These are phyloP conservation scores for Iberis pinnata DNA, from an alignment of 345 rosid genomes.

Conservation along the genomic window DNA sequence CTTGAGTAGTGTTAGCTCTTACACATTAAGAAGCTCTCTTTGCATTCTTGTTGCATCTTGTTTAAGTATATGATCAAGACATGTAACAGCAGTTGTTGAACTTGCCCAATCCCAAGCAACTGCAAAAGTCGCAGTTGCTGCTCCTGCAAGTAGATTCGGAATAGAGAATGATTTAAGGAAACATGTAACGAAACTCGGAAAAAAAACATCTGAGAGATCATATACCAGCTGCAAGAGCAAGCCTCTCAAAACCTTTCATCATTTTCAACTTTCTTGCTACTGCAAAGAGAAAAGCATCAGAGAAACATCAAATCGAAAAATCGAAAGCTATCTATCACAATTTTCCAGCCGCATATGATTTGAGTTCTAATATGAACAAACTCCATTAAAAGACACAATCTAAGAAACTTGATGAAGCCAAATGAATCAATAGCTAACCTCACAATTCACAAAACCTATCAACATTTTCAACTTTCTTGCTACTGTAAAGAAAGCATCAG, in stretches of 20 bases:
- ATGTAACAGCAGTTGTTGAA: constrained; percentile 35
- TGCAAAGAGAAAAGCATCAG: background rate
- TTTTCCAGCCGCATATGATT: no score
- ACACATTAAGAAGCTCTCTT: constrained; percentile 69
- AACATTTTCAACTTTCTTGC: constrained; percentile 12
- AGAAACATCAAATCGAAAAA: no score
- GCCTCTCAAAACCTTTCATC: background rate
- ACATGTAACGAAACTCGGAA: background rate
- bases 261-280: constrained; percentile 12
- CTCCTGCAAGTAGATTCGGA: constrained; percentile 36
- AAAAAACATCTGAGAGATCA: background rate
- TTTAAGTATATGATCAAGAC: constrained; percentile 52
- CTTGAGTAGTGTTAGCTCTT: background rate
- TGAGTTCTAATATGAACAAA: no score
- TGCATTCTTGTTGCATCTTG: constrained; percentile 59
- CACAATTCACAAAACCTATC: no score
- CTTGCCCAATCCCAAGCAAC: constrained; percentile 34
- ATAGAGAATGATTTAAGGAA: background rate
- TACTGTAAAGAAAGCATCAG: constrained; percentile 7
- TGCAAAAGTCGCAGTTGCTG: constrained; percentile 23
- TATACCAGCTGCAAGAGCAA: constrained; percentile 22
- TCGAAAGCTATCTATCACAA: no score
- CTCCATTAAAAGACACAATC: no score
- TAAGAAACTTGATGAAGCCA: no score
- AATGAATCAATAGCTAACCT: no score